Evolutionary conservation across 306 rosid species (phyloP), one percentile per base, ranked within the genome.

Genomic region (Pachyrhizus erosus): DNA sequence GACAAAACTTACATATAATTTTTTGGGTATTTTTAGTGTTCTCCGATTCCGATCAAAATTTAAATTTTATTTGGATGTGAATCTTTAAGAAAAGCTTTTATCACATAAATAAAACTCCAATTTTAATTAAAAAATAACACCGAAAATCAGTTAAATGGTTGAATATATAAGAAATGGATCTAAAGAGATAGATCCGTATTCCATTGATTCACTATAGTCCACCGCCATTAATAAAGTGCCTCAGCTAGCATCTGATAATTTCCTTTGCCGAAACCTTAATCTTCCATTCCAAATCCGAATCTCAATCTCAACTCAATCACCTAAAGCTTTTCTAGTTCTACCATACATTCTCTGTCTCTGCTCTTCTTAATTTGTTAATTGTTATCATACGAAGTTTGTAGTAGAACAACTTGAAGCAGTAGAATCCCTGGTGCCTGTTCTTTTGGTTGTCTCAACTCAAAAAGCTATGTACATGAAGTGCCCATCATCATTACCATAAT

Each of bases 261-360:
- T 13, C n/a, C 78, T 69, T 70, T 26, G 60, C 57, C 54, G 77
- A 51, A 55, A 69, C 60, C 70, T 69, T 24, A 64, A 76, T 45
- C 11, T 51, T 78, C 55, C 40, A 15, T 34, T 34, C 39, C n/a
- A n/a, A 33, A 2, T 34, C 17, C 37, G 54, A 20, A 64, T 27
- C 68, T 54, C 68, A 21, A 58, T 21, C 55, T 39, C 37, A 33
- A 33, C 9, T 0, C 42, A 39, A 49, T n/a, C 55, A 58, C 37
- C 42, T 37, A 7, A 37, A 37, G 9, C 9, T 45, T 46, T 20
- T 31, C 29, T 49, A 49, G 9, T 7, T 43, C 62, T 46, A 9
- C 14, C 49, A 31, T 51, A 79, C 45, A n/a, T n/a, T 9, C 17
- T 76, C 23, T n/a, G 40, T 26, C 34, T 75, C 1, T 14, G 1